phyloP scores from a whole-genome alignment of 305 asterid genomes.

The Ilex paraguariensis region DNA sequence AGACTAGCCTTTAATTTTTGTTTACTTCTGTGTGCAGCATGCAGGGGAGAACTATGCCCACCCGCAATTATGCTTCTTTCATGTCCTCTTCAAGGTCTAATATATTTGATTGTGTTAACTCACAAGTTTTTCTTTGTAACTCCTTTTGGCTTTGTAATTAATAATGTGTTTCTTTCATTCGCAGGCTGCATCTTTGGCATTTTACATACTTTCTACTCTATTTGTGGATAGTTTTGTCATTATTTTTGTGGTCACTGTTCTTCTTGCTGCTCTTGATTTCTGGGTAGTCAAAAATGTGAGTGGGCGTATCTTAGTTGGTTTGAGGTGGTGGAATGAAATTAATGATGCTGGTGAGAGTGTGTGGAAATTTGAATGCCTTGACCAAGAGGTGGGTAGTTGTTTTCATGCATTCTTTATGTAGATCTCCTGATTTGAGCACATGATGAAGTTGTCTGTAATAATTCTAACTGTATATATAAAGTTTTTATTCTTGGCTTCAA shows the following conservation, averaged over 20 bases:
- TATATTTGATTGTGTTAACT: constrained; percentile 13
- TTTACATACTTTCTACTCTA: constrained; percentile 87
- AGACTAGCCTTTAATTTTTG: too few relatives aligned
- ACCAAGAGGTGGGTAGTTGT: constrained; percentile 70
- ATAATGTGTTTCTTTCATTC: constrained; percentile 16
- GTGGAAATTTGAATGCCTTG: constrained; percentile 96
- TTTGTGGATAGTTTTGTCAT: constrained; percentile 85
- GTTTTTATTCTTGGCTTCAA: constrained; percentile 1
- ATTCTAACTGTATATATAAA: neutral
- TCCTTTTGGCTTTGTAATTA: neutral
- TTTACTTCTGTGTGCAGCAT: constrained; percentile 40
- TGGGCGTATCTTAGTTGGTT: constrained; percentile 96
- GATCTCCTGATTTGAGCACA: constrained; percentile 6
- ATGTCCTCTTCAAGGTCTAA: constrained; percentile 79
- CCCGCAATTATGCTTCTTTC: constrained; percentile 86
- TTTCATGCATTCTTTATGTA: constrained; percentile 5
- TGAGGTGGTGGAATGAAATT: constrained; percentile 99
- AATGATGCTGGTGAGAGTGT: constrained; percentile 87
- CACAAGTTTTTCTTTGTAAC: constrained; percentile 7
- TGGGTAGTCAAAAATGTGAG: constrained; percentile 99
- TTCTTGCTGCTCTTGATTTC: constrained; percentile 89
- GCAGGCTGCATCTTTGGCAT: constrained; percentile 94
- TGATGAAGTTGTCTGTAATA: neutral
- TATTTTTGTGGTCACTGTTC: constrained; percentile 88
- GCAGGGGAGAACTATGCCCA: constrained; percentile 84